Evolutionary conservation across 2,329 filamentous ascomycete genomes (phyloP).

Genomic region (Tolypocladium endophyticum): DNA sequence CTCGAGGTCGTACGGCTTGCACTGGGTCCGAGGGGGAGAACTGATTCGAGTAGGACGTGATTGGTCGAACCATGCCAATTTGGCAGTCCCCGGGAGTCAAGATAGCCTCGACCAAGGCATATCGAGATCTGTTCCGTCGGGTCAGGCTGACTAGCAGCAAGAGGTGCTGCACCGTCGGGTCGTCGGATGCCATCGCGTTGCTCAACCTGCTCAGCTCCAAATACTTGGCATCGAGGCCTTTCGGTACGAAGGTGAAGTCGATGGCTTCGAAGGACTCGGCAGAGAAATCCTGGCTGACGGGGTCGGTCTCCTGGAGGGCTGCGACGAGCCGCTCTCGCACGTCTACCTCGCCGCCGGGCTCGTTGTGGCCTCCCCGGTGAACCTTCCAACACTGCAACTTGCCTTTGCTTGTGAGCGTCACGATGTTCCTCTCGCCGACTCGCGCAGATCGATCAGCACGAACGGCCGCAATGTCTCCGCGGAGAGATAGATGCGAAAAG

Average conservation of each 20-base stretch:
- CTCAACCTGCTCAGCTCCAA: conserved; percentile 38
- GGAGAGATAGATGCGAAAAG: conserved; percentile 57
- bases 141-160: conserved; percentile 51
- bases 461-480: conserved; percentile 72
- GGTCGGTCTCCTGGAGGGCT: conserved; percentile 47
- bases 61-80: conserved; percentile 57
- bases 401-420: conserved; percentile 68
- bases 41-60: conserved; percentile 53
- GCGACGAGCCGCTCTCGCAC: conserved; percentile 52
- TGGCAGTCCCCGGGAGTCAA: conserved; percentile 42
- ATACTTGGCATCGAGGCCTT: conserved; percentile 38
- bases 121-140: conserved; percentile 44
- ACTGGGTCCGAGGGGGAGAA: conserved; percentile 25
- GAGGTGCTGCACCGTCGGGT: conserved; percentile 45
- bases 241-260: conserved; percentile 65
- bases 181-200: conserved; percentile 37
- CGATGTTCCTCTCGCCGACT: conserved; percentile 74
- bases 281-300: conserved; percentile 35
- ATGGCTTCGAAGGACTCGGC: conserved; percentile 59
- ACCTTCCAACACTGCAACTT: conserved; percentile 79
- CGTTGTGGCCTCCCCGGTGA: conserved; percentile 76
- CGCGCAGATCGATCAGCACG: conserved; percentile 60
- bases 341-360: conserved; percentile 62
- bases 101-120: conserved; percentile 64
- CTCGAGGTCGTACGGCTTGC: conserved; percentile 40